These are phyloP conservation scores for Penicillium verrucosum DNA, from an alignment of 2,329 filamentous ascomycete species.

Conservation along the genomic window DNA sequence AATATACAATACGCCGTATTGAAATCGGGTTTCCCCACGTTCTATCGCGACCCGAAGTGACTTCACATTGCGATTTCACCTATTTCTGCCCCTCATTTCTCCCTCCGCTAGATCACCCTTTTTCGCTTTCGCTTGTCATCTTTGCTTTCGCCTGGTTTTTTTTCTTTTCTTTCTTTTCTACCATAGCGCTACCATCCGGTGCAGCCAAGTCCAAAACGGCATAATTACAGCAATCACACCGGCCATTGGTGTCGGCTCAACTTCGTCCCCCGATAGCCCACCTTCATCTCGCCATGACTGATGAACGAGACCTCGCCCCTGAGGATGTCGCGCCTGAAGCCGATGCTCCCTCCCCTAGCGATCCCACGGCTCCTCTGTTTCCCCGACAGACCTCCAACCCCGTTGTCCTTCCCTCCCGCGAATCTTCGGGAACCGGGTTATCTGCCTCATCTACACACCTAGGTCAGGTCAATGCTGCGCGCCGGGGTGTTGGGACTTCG, in stretches of 20 bases:
- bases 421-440: conserved; percentile 50
- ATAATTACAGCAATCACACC: conserved; percentile 16
- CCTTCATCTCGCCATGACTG: conserved; percentile 9
- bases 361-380: conserved; percentile 33
- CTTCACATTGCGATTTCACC: conserved; percentile 9
- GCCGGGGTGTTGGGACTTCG: conserved; percentile 42
- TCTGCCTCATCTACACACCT: conserved; percentile 79
- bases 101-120: neutral
- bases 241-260: conserved; percentile 21
- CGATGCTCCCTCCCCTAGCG: conserved; percentile 47
- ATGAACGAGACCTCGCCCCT: conserved; percentile 15
- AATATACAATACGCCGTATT: neutral
- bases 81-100: conserved; percentile 11
- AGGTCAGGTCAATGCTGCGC: conserved; percentile 69
- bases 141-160: neutral
- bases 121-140: neutral
- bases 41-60: conserved; percentile 7
- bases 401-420: conserved; percentile 25
- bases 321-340: conserved; percentile 4
- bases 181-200: neutral
- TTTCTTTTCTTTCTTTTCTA: neutral
- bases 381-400: conserved; percentile 22
- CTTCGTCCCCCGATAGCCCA: conserved; percentile 3
- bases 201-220: conserved; percentile 7
- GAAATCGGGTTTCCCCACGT: conserved; percentile 5